These are phyloP conservation scores for Sugiyamaella novakii DNA, from an alignment of 1,139 yeast genomes.

Conservation along the genomic window DNA sequence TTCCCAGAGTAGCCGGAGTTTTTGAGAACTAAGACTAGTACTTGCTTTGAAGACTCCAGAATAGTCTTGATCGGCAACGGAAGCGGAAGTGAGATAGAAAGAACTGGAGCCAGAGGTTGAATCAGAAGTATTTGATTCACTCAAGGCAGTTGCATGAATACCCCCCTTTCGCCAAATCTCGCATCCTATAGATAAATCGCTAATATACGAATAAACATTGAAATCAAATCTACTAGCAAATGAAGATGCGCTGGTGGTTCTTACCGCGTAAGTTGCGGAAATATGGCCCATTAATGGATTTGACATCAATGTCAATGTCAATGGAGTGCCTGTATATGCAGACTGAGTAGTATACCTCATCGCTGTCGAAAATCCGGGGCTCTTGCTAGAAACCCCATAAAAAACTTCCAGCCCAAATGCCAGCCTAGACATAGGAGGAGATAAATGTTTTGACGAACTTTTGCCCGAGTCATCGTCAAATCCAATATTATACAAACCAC, in stretches of 20 bases:
- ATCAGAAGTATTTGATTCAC: too few relatives aligned
- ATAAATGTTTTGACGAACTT: constrained; percentile 1
- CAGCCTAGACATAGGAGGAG: constrained; percentile 47
- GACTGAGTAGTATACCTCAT: constrained; percentile 84
- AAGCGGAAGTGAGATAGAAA: neutral
- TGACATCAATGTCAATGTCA: constrained; percentile 81
- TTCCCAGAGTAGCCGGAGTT: constrained; percentile 77
- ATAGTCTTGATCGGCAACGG: constrained; percentile 31
- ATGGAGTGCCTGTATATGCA: constrained; percentile 82
- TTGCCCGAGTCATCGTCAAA: constrained; percentile 29
- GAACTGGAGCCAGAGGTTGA: too few relatives aligned
- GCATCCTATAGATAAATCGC: constrained; percentile 83
- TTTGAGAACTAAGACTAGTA: constrained; percentile 65
- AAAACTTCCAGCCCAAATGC: constrained; percentile 87
- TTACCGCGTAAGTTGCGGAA: constrained; percentile 84
- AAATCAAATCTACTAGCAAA: constrained; percentile 87
- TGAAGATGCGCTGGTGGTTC: constrained; percentile 74
- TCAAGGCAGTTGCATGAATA: neutral
- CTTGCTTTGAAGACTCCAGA: constrained; percentile 75
- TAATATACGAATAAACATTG: constrained; percentile 86
- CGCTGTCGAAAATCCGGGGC: constrained; percentile 71
- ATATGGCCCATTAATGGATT: constrained; percentile 92
- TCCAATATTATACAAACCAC: constrained; percentile 75
- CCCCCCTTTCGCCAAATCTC: constrained; percentile 62
- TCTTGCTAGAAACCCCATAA: constrained; percentile 82